Conservation (phyloP, 140 eudicot genomes). For the Anethum foeniculum region DNA sequence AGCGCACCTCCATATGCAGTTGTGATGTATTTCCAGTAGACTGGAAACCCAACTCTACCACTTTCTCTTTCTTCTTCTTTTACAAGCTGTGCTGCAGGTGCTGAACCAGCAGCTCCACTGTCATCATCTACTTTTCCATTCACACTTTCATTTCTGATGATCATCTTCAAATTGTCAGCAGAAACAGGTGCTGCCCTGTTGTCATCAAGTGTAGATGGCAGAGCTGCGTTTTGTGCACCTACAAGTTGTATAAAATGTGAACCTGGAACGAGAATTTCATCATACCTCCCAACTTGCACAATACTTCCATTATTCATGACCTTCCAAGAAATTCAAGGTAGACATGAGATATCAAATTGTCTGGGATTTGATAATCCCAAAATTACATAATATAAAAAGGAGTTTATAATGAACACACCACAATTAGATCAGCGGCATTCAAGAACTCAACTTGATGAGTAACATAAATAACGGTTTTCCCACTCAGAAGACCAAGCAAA, state of each 20-base stretch:
- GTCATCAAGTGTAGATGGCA: neutral
- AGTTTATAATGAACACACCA: conserved; percentile 9
- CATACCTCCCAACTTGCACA: neutral
- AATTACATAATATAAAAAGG: too few relatives aligned
- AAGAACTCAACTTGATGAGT: conserved; percentile 59
- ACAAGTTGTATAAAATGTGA: neutral
- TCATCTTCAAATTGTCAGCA: neutral
- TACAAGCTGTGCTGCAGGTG: conserved; percentile 25
- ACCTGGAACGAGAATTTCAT: neutral
- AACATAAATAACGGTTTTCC: conserved; percentile 39
- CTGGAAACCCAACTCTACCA: conserved; percentile 29
- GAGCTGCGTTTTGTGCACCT: neutral
- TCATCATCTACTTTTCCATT: neutral
- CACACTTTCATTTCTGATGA: neutral
- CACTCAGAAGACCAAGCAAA: conserved; percentile 38
- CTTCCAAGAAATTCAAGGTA: neutral
- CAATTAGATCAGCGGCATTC: conserved; percentile 40
- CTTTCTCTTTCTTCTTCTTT: conserved; percentile 40
- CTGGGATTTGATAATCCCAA: neutral
- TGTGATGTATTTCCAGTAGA: conserved; percentile 33
- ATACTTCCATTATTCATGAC: neutral
- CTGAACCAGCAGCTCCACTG: neutral
- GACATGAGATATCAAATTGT: neutral
- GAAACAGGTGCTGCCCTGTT: neutral
- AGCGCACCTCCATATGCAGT: conserved; percentile 18